A percentile compares a stretch with the other conserved stretches of the same genome.
Evolutionary conservation across 1,284 basidiomycete species (phyloP).

Genomic region (Trichosporon ovoides): DNA sequence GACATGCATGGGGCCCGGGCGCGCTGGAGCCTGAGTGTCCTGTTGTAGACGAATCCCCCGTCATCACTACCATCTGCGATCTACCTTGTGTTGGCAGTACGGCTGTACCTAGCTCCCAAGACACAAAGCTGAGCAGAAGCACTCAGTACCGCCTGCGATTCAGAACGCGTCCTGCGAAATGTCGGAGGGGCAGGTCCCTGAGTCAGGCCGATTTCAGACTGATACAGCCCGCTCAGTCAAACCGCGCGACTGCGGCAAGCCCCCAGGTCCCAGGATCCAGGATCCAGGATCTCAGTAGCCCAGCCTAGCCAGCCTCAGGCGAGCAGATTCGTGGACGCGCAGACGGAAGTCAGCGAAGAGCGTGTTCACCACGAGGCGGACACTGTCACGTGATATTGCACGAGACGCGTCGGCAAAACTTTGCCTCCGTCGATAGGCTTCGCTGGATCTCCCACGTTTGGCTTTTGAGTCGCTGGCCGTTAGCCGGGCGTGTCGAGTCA

Average conservation of each 20-base stretch:
- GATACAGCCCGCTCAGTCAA: background rate
- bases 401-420: background rate
- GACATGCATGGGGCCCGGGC: background rate
- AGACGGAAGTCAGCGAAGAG: background rate
- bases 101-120: too few species aligned
- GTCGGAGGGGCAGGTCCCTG: too few species aligned
- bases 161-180: too few species aligned
- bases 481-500: constrained; percentile 1
- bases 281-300: background rate
- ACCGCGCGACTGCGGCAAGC: background rate
- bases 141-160: too few species aligned
- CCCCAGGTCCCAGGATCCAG: background rate
- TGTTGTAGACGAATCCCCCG: background rate
- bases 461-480: background rate
- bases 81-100: too few species aligned
- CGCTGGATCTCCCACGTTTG: background rate
- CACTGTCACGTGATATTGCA: background rate
- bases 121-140: too few species aligned
- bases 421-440: background rate
- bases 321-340: background rate
- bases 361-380: too few species aligned
- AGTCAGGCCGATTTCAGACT: background rate
- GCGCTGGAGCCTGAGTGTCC: background rate
- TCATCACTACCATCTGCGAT: too few species aligned
- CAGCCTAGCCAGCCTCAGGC: too few species aligned